Evolutionary conservation across 2,329 filamentous ascomycete genomes (phyloP).

Genomic region (Pyrenophora tritici-repentis): DNA sequence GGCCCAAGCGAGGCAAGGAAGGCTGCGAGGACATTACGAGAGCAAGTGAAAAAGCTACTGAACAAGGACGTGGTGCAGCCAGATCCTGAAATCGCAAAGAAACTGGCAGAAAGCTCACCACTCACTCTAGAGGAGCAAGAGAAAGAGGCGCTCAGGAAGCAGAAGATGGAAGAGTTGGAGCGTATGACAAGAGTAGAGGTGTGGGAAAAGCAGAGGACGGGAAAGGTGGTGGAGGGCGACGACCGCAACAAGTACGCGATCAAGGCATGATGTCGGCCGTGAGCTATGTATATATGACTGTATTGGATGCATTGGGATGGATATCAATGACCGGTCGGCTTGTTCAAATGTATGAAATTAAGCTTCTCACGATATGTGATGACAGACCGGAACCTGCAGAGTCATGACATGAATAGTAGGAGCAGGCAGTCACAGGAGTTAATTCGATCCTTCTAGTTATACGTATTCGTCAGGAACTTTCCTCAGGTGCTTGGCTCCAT

Average conservation of each 20-base stretch:
- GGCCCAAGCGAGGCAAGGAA: constrained; percentile 19
- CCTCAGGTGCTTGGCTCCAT: too few relatives aligned
- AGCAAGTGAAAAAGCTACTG: constrained; percentile 35
- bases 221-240: constrained; percentile 26
- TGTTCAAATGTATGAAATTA: background rate
- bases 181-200: constrained; percentile 48
- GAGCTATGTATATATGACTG: constrained; percentile 21
- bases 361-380: background rate
- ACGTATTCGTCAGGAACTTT: too few relatives aligned
- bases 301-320: constrained; percentile 23
- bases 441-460: too few relatives aligned
- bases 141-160: constrained; percentile 6
- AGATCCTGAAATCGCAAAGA: background rate
- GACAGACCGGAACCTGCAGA: too few relatives aligned
- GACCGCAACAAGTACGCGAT: constrained; percentile 22
- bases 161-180: constrained; percentile 24
- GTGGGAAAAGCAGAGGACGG: constrained; percentile 35
- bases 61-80: constrained; percentile 18
- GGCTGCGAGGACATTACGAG: constrained; percentile 25
- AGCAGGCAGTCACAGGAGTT: too few relatives aligned
- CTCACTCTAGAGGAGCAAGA: constrained; percentile 3
- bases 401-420: too few relatives aligned
- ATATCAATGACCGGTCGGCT: background rate
- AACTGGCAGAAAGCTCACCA: constrained; percentile 1
- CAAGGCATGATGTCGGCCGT: constrained; percentile 22